Evolutionary conservation across 345 rosid species (phyloP).

Genomic region (Linum trigynum): DNA sequence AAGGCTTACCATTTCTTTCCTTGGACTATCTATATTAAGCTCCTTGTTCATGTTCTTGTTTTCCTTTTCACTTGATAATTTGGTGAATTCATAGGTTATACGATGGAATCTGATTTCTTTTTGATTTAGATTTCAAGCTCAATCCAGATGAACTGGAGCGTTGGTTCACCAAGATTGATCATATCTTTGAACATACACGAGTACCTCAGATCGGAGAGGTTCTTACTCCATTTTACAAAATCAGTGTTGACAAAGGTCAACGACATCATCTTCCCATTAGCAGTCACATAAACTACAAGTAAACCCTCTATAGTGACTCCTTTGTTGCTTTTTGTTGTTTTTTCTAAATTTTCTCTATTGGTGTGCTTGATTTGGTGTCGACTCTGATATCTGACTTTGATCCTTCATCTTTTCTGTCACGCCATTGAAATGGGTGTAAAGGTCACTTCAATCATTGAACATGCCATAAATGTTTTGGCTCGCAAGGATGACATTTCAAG

Average conservation of each 20-base stretch:
- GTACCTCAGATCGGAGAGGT: constrained; percentile 66
- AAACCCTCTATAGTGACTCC: constrained; percentile 6
- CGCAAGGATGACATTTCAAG: constrained; percentile 61
- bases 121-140: constrained; percentile 58
- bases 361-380: background rate
- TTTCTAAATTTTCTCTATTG: background rate
- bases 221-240: constrained; percentile 66
- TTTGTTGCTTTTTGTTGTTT: background rate
- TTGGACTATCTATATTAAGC: background rate
- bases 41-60: background rate
- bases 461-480: constrained; percentile 64
- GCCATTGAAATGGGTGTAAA: constrained; percentile 87
- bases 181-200: constrained; percentile 82
- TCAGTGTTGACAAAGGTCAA: constrained; percentile 44
- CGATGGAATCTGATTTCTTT: constrained; percentile 14
- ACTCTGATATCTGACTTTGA: constrained; percentile 8
- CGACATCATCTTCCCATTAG: constrained; percentile 61
- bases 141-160: constrained; percentile 81
- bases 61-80: constrained; percentile 1
- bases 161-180: constrained; percentile 90
- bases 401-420: constrained; percentile 80
- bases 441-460: constrained; percentile 76
- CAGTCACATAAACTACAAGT: constrained; percentile 90
- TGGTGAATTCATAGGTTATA: constrained; percentile 8
- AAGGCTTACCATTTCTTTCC: constrained; percentile 6